phyloP scores from a whole-genome alignment of 257 asterid species.

The Osmanthus fragrans region DNA sequence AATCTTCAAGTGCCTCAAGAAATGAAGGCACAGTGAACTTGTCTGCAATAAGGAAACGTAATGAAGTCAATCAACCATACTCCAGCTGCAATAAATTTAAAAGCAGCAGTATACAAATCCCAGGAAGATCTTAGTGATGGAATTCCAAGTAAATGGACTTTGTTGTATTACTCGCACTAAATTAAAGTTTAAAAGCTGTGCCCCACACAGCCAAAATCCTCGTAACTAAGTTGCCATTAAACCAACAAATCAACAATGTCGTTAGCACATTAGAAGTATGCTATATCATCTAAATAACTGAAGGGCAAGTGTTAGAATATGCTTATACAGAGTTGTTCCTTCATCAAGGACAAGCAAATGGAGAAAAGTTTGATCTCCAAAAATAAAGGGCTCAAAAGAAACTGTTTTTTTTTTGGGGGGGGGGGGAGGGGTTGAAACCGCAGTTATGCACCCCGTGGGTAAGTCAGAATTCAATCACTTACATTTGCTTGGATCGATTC shows the following conservation, averaged over 20 bases:
- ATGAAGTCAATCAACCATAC: slow-evolving; percentile 10
- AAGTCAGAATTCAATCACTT: slow-evolving; percentile 31
- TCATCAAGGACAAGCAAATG: not conserved
- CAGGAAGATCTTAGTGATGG: not conserved
- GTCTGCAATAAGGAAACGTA: slow-evolving; percentile 45
- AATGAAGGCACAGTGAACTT: slow-evolving; percentile 85
- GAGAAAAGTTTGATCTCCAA: not conserved
- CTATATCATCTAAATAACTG: not conserved
- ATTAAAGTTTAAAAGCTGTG: not conserved
- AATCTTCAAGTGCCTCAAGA: slow-evolving; percentile 98
- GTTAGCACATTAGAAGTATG: not conserved
- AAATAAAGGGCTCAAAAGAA: not conserved
- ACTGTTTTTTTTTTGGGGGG: not conserved
- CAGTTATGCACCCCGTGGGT: not conserved
- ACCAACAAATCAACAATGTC: slow-evolving; percentile 9
- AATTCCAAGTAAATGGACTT: not conserved
- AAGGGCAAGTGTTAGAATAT: not conserved
- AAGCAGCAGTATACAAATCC: not conserved
- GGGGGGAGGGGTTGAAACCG: not conserved
- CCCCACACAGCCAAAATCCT: not conserved
- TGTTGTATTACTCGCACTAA: not conserved
- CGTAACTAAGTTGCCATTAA: not conserved
- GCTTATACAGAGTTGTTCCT: not conserved
- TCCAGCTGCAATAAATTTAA: not conserved
- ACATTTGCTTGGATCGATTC: slow-evolving; percentile 88